phyloP scores from a whole-genome alignment of 768 basidiomycete species.

The Serpula lacrymans region DNA sequence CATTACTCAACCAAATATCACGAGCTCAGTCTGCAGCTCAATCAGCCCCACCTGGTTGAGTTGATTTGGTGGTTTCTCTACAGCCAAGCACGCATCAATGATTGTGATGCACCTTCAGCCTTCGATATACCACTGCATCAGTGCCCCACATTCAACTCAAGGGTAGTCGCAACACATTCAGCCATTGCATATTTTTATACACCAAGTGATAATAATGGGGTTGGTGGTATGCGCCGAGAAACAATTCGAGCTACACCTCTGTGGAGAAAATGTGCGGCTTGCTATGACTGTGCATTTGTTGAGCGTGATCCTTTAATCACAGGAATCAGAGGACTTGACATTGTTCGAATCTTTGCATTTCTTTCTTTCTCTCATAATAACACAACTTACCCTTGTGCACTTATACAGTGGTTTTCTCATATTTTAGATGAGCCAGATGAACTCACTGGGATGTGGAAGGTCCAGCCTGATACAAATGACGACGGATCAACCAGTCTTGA shows the following conservation, averaged over 20 bases:
- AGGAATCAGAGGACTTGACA: conserved; percentile 1
- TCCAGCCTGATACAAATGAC: conserved; percentile 12
- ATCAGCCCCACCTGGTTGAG: conserved; percentile 10
- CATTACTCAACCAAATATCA: conserved; percentile 6
- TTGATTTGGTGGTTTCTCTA: conserved; percentile 13
- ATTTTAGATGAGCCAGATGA: conserved; percentile 2
- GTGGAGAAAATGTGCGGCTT: not conserved
- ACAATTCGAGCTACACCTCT: not conserved
- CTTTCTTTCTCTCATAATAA: conserved; percentile 2
- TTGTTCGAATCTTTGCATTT: conserved; percentile 1
- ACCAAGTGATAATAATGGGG: conserved; percentile 6
- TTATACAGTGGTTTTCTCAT: conserved; percentile 3
- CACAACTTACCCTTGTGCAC: conserved; percentile 2
- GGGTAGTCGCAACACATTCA: not conserved
- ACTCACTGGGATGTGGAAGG: conserved; percentile 11
- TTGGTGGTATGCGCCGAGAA: conserved; percentile 7
- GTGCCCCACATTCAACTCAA: conserved; percentile 9
- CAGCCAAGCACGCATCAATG: conserved; percentile 8
- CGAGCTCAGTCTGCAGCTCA: conserved; percentile 10
- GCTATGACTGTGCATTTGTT: conserved; percentile 9
- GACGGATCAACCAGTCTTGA: not conserved
- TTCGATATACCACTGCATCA: conserved; percentile 4
- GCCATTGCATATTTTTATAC: conserved; percentile 3
- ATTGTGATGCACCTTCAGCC: not conserved
- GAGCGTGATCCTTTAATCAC: not conserved